A percentile compares a stretch with the other conserved stretches of the same genome.
Evolutionary conservation across 768 basidiomycete genomes (phyloP).

Genomic region (Russula earlei): DNA sequence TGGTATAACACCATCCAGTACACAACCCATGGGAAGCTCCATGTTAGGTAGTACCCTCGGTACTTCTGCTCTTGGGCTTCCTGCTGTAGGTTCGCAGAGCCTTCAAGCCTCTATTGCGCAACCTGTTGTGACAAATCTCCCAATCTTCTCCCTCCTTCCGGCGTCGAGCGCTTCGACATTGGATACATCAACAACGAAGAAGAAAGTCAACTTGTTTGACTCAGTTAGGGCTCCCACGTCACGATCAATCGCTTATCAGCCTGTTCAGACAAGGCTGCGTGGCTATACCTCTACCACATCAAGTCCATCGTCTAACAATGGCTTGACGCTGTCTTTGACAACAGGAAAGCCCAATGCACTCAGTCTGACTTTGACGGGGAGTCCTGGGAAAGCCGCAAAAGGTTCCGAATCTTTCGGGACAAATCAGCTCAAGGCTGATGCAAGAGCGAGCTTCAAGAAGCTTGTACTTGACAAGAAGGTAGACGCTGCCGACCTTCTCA

Average conservation of each 20-base stretch:
- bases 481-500: constrained; percentile 61
- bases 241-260: constrained; percentile 56
- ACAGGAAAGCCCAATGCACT: constrained; percentile 49
- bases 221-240: constrained; percentile 62
- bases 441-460: constrained; percentile 83
- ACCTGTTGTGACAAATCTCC: constrained; percentile 63
- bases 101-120: constrained; percentile 85
- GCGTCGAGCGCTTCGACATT: constrained; percentile 54
- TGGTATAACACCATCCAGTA: neutral
- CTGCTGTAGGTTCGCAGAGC: constrained; percentile 31
- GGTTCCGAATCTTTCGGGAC: constrained; percentile 56
- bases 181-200: constrained; percentile 54
- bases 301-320: constrained; percentile 29
- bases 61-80: constrained; percentile 37
- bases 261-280: constrained; percentile 55
- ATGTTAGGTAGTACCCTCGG: constrained; percentile 47
- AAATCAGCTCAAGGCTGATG: constrained; percentile 58
- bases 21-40: constrained; percentile 10
- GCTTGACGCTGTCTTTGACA: constrained; percentile 33
- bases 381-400: constrained; percentile 27
- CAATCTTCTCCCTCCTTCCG: constrained; percentile 67
- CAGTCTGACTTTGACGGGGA: constrained; percentile 39
- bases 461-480: constrained; percentile 81
- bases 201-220: constrained; percentile 73
- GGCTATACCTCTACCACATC: constrained; percentile 50